phyloP scores from a whole-genome alignment of 208 protist genomes.

The Jaenimonas drosophilae region DNA sequence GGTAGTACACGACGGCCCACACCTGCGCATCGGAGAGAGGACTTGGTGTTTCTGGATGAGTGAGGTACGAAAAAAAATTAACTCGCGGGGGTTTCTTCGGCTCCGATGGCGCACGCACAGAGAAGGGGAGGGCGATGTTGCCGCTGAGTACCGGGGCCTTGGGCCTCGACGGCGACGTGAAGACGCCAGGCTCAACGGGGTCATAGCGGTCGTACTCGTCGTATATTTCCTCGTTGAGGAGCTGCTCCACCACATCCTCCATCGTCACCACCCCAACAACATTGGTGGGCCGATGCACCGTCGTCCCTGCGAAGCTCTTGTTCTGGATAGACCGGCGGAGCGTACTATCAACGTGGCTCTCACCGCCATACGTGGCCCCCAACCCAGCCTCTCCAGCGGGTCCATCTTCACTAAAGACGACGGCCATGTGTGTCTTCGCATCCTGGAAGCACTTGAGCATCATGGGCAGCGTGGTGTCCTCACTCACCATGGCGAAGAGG shows the following conservation, averaged over 20 bases:
- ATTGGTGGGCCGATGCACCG: no score
- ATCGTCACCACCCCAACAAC: conserved; percentile 77
- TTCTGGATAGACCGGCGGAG: neutral
- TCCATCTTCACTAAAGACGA: conserved; percentile 51
- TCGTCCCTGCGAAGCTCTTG: no score
- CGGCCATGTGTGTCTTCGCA: conserved; percentile 73
- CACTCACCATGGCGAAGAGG: conserved; percentile 43
- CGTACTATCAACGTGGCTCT: neutral
- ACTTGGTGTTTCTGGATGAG: conserved; percentile 28
- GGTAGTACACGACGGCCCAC: conserved; percentile 77
- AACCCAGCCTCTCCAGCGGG: conserved; percentile 1
- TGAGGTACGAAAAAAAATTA: conserved; percentile 88
- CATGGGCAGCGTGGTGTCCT: conserved; percentile 42
- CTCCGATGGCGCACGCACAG: no score
- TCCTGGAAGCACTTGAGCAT: conserved; percentile 81
- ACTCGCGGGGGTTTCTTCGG: conserved; percentile 50
- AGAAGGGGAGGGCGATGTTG: conserved; percentile 7
- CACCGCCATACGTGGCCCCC: neutral
- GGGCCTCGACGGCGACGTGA: neutral
- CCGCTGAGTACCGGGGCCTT: no score
- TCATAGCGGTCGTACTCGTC: conserved; percentile 85
- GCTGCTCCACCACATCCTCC: conserved; percentile 82
- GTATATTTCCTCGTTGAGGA: conserved; percentile 82
- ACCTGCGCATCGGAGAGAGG: conserved; percentile 72
- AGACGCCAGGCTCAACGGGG: no score